Evolutionary conservation across 108 stramenopile genomes (phyloP).

Genomic region (Stephanodiscus minutulus): DNA sequence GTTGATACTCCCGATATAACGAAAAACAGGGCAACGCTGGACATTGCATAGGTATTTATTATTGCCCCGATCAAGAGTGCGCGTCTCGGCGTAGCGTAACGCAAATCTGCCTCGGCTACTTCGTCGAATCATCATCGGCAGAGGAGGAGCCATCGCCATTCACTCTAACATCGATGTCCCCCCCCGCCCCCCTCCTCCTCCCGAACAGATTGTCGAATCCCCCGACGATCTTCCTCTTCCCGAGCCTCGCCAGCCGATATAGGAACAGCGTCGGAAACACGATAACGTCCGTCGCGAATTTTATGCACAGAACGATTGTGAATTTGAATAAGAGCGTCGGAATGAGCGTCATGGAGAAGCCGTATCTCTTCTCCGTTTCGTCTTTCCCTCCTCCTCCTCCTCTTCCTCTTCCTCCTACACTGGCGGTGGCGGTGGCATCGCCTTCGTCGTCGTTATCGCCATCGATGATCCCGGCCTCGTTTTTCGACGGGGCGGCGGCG

Average conservation of each 20-base stretch:
- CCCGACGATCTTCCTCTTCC: slow-evolving; percentile 49
- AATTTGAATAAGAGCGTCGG: slow-evolving; percentile 60
- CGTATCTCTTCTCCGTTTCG: not conserved
- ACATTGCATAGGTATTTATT: too few relatives aligned
- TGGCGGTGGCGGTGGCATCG: too few relatives aligned
- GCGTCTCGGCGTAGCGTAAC: too few relatives aligned
- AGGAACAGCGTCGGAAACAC: slow-evolving; percentile 64
- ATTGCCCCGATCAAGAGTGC: too few relatives aligned
- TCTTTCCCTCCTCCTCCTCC: too few relatives aligned
- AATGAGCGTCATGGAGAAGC: slow-evolving; percentile 11
- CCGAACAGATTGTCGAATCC: slow-evolving; percentile 10
- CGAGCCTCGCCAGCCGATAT: slow-evolving; percentile 52
- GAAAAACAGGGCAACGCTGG: too few relatives aligned
- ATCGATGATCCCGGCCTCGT: too few relatives aligned
- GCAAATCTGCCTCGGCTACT: too few relatives aligned
- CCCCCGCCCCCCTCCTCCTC: not conserved
- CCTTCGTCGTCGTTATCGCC: not conserved
- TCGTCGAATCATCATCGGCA: too few relatives aligned
- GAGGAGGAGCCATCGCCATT: slow-evolving; percentile 2
- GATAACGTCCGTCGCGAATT: slow-evolving; percentile 69
- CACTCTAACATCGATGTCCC: not conserved
- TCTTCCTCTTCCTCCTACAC: too few relatives aligned
- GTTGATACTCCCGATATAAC: too few relatives aligned
- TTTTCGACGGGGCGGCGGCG: too few relatives aligned
- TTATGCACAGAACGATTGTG: slow-evolving; percentile 62